These are phyloP conservation scores for Acacia pycnantha DNA, from an alignment of 331 rosid genomes.

Conservation along the genomic window DNA sequence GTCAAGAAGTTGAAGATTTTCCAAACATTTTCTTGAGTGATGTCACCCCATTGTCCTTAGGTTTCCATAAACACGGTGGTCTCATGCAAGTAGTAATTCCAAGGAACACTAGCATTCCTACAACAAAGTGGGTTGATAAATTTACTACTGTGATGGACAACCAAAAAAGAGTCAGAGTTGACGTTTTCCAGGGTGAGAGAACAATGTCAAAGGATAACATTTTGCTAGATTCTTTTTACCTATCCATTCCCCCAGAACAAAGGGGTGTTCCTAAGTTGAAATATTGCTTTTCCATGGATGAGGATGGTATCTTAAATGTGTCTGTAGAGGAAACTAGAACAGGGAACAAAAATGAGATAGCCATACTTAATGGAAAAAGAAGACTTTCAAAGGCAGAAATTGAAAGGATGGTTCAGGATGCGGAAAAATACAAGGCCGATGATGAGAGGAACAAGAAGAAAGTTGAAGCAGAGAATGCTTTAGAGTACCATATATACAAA, in stretches of 20 bases:
- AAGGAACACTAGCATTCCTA: no score
- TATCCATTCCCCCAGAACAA: neutral
- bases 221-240: neutral
- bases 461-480: neutral
- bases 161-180: accelerated
- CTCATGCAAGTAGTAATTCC: no score
- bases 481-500: neutral
- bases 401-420: neutral
- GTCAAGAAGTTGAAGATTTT: no score
- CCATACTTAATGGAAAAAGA: neutral
- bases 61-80: no score
- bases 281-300: slow-evolving; percentile 2
- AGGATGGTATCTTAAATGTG: slow-evolving; percentile 1
- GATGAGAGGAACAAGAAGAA: neutral
- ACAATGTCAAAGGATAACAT: neutral
- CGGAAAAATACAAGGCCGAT: neutral
- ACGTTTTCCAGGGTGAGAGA: slow-evolving; percentile 28
- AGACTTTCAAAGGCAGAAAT: neutral
- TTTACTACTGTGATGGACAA: neutral
- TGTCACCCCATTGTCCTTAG: no score
- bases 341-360: neutral
- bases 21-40: no score
- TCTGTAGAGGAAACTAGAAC: neutral
- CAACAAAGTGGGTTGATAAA: neutral
- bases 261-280: neutral